Conservation (phyloP, 768 basidiomycete genomes). For the Lentinus tigrinus region DNA sequence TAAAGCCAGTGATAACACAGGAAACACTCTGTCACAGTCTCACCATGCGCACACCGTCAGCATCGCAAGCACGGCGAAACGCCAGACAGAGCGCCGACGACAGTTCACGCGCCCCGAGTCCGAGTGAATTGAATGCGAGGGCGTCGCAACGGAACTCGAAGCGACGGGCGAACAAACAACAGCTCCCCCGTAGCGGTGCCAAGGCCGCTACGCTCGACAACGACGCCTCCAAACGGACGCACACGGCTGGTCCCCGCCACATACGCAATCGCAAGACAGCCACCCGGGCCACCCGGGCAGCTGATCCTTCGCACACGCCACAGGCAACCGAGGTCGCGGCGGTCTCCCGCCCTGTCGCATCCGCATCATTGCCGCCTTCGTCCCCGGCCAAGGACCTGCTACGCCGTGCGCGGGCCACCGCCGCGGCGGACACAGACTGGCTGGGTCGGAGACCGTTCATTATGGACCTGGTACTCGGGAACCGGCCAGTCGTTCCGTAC, state of each 20-base stretch:
- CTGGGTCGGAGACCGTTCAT: constrained; percentile 36
- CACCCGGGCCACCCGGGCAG: constrained; percentile 3
- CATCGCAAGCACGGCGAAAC: constrained; percentile 7
- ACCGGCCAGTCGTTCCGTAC: constrained; percentile 31
- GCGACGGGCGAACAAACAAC: constrained; percentile 5
- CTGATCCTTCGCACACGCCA: background rate
- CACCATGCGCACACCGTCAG: constrained; percentile 2
- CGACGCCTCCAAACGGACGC: constrained; percentile 1
- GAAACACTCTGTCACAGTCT: background rate
- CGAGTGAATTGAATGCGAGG: background rate
- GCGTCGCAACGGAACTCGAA: constrained; percentile 2
- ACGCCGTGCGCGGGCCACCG: constrained; percentile 20
- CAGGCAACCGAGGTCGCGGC: background rate
- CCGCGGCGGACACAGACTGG: constrained; percentile 28
- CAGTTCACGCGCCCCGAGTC: background rate
- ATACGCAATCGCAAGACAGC: constrained; percentile 13
- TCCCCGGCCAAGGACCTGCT: constrained; percentile 19
- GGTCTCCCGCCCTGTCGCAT: background rate
- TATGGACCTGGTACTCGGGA: constrained; percentile 50
- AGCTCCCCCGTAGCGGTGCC: constrained; percentile 14
- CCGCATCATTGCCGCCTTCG: constrained; percentile 12
- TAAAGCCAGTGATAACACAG: background rate
- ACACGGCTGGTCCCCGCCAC: constrained; percentile 11
- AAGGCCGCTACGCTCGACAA: background rate
- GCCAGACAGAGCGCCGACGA: constrained; percentile 9